These are phyloP conservation scores for Hemerocallis citrina DNA, from an alignment of 106 monocot genomes.

Conservation along the genomic window DNA sequence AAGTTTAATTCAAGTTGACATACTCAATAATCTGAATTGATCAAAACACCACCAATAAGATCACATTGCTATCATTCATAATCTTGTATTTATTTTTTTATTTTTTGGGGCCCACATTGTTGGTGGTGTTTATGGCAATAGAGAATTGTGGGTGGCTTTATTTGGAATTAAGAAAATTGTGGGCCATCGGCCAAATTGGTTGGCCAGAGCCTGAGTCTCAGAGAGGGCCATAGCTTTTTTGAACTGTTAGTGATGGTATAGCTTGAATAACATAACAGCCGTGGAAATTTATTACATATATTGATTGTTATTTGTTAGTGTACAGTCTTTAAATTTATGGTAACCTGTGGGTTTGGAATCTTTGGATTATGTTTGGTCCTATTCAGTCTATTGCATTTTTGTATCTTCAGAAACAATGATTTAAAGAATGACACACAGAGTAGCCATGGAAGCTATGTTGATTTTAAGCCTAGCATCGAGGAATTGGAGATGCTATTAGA, in stretches of 20 bases:
- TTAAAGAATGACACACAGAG: constrained; percentile 8
- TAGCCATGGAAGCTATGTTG: constrained; percentile 7
- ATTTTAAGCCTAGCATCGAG: constrained; percentile 23
- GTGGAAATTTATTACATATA: background rate
- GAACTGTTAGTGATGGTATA: background rate
- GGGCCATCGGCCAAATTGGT: too few relatives aligned
- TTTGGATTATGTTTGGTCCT: background rate
- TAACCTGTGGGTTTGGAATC: background rate
- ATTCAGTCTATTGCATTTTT: background rate
- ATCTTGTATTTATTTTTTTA: too few relatives aligned
- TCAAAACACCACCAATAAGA: too few relatives aligned
- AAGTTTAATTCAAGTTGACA: too few relatives aligned
- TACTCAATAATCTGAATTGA: too few relatives aligned
- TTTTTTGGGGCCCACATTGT: too few relatives aligned
- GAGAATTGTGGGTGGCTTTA: too few relatives aligned
- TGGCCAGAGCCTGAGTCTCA: too few relatives aligned
- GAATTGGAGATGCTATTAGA: constrained; percentile 33
- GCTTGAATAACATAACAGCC: background rate
- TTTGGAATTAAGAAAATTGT: too few relatives aligned
- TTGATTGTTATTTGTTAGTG: background rate
- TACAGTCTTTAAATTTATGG: background rate
- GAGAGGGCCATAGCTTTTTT: too few relatives aligned
- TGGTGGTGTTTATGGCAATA: too few relatives aligned
- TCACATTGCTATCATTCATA: too few relatives aligned
- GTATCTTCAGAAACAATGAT: constrained; percentile 7